Base-by-base conservation (phyloP, 257 asterid species). In the Solanum tarapatanum region DNA sequence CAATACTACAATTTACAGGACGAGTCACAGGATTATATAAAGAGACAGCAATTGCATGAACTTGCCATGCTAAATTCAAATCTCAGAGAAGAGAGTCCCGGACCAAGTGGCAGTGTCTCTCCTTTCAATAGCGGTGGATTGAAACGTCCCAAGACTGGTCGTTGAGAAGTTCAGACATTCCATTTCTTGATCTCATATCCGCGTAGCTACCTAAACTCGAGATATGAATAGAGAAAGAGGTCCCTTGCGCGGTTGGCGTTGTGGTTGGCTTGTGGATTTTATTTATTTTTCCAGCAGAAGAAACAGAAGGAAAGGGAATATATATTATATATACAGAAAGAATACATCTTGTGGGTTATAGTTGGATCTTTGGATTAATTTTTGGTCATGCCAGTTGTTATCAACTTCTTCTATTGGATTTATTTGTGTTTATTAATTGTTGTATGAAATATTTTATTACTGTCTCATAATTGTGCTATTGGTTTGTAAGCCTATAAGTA, bases 131-230 rank as follows among this genome's bases (percentile, higher is more conserved):
- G 94, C 35, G 93, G 95, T 70, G 98, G 98, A 89, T 93, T 97
- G 98, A 97, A 97, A 91, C 99, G 99, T 83, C 98, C 99, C 74
- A 97, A 97, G 91, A 96, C 98, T 21, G 99, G 99, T 86, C 95
- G 95, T 69, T 97, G 88, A 90, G 79, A 24, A 88, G 82, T 64
- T 72, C 64, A 39, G 74, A 58, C 48, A 43, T 48, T 48, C 86
- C 76, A 35, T 24, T 82, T 83, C 79, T 26, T 82, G 58, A 86
- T 32, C 64, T 35, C 87, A 45, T 76, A 77, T 58, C 28, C 19
- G 41, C 85, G n/a, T 14, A 70, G 83, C 82, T 87, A 73, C 87
- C 73, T 37, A 28, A 37, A 82, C 88, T 85, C 75, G 58, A 85
- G 77, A 45, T 80, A 80, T 45, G 35, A 80, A 88, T 45, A 64